These are phyloP conservation scores for Ramaria sp. DNA, from an alignment of 768 basidiomycete species.

Conservation along the genomic window DNA sequence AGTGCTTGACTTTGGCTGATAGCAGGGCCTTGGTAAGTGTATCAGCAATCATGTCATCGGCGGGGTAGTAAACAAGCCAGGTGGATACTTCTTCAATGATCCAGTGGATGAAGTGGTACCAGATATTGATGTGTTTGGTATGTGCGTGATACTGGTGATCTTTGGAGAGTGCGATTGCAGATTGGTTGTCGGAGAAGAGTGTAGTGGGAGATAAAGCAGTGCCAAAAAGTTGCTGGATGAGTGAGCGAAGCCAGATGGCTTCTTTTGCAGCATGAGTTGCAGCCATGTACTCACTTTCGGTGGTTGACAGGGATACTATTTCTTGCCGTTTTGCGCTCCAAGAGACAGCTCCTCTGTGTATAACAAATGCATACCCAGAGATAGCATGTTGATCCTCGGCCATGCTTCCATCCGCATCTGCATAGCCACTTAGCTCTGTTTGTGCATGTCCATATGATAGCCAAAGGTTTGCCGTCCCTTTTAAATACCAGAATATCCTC, in stretches of 20 bases:
- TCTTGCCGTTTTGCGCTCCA: conserved; percentile 27
- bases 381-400: too few species aligned
- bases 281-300: conserved; percentile 37
- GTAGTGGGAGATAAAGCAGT: conserved; percentile 4
- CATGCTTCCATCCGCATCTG: conserved; percentile 19
- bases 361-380: conserved; percentile 25
- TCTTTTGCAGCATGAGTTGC: conserved; percentile 19
- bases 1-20: conserved; percentile 7
- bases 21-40: conserved; percentile 24
- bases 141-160: conserved; percentile 20
- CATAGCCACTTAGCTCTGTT: conserved; percentile 10
- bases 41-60: conserved; percentile 23
- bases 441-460: too few species aligned
- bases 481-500: too few species aligned
- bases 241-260: conserved; percentile 16
- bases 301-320: conserved; percentile 25
- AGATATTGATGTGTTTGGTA: conserved; percentile 29
- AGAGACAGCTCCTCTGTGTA: conserved; percentile 21
- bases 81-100: conserved; percentile 17
- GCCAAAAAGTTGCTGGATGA: conserved; percentile 11
- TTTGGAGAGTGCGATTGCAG: conserved; percentile 13
- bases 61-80: conserved; percentile 17
- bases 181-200: conserved; percentile 18
- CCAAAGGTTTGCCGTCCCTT: too few species aligned
- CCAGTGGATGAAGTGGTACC: conserved; percentile 28